phyloP scores from a whole-genome alignment of 2,329 filamentous ascomycete genomes.

The Aspergillus vadensis region DNA sequence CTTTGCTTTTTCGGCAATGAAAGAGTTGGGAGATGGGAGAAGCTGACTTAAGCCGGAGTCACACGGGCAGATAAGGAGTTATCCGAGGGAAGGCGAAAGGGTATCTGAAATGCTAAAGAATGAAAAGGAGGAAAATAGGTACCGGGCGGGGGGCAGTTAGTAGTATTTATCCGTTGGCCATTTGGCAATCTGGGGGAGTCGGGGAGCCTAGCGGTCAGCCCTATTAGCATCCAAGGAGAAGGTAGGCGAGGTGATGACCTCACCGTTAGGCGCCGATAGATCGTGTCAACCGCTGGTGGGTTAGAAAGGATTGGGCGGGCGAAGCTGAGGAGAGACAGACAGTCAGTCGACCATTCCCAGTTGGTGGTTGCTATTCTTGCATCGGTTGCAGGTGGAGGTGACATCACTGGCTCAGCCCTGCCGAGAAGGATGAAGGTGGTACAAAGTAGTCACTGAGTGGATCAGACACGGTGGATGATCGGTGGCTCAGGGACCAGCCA shows the following conservation, averaged over 20 bases:
- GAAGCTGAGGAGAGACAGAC: too few relatives aligned
- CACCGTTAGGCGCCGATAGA: background rate
- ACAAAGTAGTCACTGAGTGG: too few relatives aligned
- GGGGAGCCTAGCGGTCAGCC: background rate
- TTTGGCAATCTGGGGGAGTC: background rate
- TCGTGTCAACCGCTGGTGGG: background rate
- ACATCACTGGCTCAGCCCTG: conserved; percentile 3
- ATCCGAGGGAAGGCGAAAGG: background rate
- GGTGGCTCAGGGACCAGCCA: too few relatives aligned
- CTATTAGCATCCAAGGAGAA: background rate
- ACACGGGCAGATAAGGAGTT: background rate
- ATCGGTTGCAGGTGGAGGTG: background rate
- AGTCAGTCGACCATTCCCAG: background rate
- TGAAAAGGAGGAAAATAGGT: background rate
- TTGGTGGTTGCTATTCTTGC: background rate
- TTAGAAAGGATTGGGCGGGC: too few relatives aligned
- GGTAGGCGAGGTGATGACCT: background rate
- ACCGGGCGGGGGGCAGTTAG: background rate
- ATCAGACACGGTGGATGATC: too few relatives aligned
- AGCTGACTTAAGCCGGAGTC: background rate
- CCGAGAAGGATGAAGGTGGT: background rate
- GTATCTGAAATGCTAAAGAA: background rate
- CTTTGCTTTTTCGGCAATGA: too few relatives aligned
- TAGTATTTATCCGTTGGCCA: background rate
- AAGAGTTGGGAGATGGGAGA: background rate